phyloP scores from a whole-genome alignment of 176 grass and related monocot species.

The Triticum dicoccoides region DNA sequence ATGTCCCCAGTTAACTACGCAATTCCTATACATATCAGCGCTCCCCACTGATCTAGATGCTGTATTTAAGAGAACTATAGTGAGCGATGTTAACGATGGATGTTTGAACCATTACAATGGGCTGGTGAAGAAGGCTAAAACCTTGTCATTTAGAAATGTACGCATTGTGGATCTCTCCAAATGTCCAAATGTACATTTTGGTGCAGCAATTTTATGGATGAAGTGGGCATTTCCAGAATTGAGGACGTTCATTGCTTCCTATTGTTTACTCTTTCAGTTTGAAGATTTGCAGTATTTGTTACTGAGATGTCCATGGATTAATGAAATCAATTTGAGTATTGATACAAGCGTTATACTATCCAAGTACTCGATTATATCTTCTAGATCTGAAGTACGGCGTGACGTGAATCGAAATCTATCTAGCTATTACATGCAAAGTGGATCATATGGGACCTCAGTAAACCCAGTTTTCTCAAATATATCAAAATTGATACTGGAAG shows the following conservation, averaged over 20 bases:
- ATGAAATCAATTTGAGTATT: conserved; percentile 58
- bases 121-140: conserved; percentile 30
- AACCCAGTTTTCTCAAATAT: conserved; percentile 36
- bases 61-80: conserved; percentile 44
- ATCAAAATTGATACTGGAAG: conserved; percentile 69
- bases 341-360: conserved; percentile 42
- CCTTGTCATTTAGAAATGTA: conserved; percentile 36
- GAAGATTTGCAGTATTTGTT: conserved; percentile 56
- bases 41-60: conserved; percentile 45
- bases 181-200: conserved; percentile 59
- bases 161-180: conserved; percentile 53
- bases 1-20: conserved; percentile 55
- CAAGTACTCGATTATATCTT: conserved; percentile 41
- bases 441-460: background rate
- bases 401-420: background rate
- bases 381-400: conserved; percentile 33
- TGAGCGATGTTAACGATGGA: conserved; percentile 8
- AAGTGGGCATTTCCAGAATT: conserved; percentile 49
- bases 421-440: conserved; percentile 16
- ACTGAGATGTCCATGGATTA: conserved; percentile 36
- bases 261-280: conserved; percentile 48
- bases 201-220: conserved; percentile 43
- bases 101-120: conserved; percentile 24
- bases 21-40: conserved; percentile 45
- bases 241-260: conserved; percentile 47